phyloP scores from a whole-genome alignment of 495 filamentous ascomycete genomes.

The Lasiosphaeria ovina region DNA sequence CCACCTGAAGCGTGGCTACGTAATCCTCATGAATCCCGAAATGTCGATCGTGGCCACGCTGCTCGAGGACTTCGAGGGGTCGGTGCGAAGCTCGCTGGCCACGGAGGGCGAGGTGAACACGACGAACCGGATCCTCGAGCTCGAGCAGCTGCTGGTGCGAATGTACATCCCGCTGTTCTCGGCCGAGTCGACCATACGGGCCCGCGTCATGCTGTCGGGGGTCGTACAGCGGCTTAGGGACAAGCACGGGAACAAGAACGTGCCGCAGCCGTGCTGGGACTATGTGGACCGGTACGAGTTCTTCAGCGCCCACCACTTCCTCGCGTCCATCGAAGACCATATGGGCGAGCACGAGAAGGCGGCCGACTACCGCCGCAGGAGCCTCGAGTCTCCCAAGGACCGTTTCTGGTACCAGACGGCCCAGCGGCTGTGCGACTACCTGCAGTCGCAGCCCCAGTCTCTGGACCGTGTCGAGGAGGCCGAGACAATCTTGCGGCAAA shows the following conservation, averaged over 20 bases:
- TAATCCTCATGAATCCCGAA: slow-evolving; percentile 24
- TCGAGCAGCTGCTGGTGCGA: slow-evolving; percentile 24
- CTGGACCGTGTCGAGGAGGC: too few species aligned
- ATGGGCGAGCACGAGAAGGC: slow-evolving; percentile 16
- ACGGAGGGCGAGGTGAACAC: slow-evolving; percentile 19
- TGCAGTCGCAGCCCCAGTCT: slow-evolving; percentile 4
- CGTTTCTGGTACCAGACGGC: slow-evolving; percentile 33
- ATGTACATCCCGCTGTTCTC: slow-evolving; percentile 35
- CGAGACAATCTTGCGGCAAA: too few species aligned
- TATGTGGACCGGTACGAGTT: slow-evolving; percentile 31
- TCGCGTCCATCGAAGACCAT: slow-evolving; percentile 26
- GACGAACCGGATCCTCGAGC: slow-evolving; percentile 23
- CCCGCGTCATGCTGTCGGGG: slow-evolving; percentile 15
- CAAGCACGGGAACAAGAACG: slow-evolving; percentile 2
- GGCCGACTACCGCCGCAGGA: slow-evolving; percentile 10
- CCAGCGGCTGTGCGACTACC: slow-evolving; percentile 19
- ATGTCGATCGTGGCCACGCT: slow-evolving; percentile 15
- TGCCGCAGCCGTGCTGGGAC: slow-evolving; percentile 4
- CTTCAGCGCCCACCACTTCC: slow-evolving; percentile 29
- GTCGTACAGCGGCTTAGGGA: slow-evolving; percentile 14
- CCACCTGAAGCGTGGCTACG: slow-evolving; percentile 33
- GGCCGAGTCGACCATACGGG: slow-evolving; percentile 8
- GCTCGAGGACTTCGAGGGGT: slow-evolving; percentile 14
- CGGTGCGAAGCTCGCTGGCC: slow-evolving; percentile 3
- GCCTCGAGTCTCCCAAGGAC: slow-evolving; percentile 24